Evolutionary conservation across 768 basidiomycete genomes (phyloP), one percentile per base, ranked within the genome.

Genomic region (Phanerochaete carnosa): DNA sequence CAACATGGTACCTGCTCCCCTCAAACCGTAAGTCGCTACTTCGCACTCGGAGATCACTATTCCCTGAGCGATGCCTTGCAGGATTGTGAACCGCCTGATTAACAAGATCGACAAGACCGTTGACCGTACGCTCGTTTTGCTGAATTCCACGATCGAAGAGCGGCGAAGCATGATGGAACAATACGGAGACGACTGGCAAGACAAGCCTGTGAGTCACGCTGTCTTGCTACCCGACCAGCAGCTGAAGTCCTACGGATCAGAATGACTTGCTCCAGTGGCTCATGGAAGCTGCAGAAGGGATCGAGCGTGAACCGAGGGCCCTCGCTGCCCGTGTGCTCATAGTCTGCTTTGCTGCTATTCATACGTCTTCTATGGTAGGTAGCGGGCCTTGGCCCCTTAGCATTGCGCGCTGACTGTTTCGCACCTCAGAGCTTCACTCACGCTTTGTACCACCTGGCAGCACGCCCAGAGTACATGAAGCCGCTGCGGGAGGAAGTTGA

Each of bases 21-120:
- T 79, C 47, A 66, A 65, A 52, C 72, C 72, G 77, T 77, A n/a
- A 59, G 64, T 35, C 15, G 6, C 39, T n/a, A n/a, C n/a, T n/a
- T n/a, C n/a, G n/a, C n/a, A n/a, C n/a, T n/a, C n/a, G n/a, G n/a
- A n/a, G n/a, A n/a, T n/a, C n/a, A n/a, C n/a, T n/a, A n/a, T n/a
- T n/a, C n/a, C n/a, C n/a, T n/a, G n/a, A n/a, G n/a, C n/a, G n/a
- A n/a, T n/a, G n/a, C n/a, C n/a, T n/a, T n/a, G n/a, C n/a, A n/a
- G n/a, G n/a, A n/a, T n/a, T n/a, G n/a, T n/a, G n/a, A n/a, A n/a
- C n/a, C n/a, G n/a, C n/a, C n/a, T n/a, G n/a, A n/a, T n/a, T n/a
- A n/a, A n/a, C n/a, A n/a, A n/a, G n/a, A n/a, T n/a, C n/a, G n/a
- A n/a, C n/a, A n/a, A n/a, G n/a, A n/a, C n/a, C n/a, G n/a, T n/a